Percentiles rank a stretch among this genome's conserved stretches.
Evolutionary conservation across 768 basidiomycete genomes (phyloP).

Genomic region (Xerocomellus intermedius): DNA sequence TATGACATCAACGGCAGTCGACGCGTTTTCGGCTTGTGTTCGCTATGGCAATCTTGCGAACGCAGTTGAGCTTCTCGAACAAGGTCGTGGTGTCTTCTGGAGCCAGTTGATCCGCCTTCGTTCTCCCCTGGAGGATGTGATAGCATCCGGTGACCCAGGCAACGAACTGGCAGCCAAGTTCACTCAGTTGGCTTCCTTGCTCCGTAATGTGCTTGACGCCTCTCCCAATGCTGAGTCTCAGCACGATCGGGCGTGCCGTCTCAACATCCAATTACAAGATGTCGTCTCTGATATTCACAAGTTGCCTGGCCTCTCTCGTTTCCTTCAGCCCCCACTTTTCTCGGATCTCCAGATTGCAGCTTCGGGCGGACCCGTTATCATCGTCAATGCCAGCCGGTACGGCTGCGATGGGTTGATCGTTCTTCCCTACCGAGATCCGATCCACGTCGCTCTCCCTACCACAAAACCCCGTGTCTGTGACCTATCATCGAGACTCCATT

Average conservation of each 20-base stretch:
- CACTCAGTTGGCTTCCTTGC: background rate
- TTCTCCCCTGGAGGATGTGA: constrained; percentile 9
- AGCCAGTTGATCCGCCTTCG: constrained; percentile 17
- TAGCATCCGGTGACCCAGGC: background rate
- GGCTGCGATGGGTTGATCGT: constrained; percentile 37
- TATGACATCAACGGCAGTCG: constrained; percentile 1
- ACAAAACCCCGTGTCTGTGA: background rate
- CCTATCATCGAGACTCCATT: background rate
- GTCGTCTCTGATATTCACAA: constrained; percentile 15
- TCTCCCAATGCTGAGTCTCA: background rate
- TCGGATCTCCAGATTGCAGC: constrained; percentile 18
- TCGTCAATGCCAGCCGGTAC: constrained; percentile 31
- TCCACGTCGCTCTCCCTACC: background rate
- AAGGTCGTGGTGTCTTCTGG: constrained; percentile 25
- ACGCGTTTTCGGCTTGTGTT: constrained; percentile 15
- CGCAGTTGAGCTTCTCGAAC: constrained; percentile 34
- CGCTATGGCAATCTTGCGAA: constrained; percentile 1
- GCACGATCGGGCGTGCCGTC: background rate
- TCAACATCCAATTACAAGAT: background rate
- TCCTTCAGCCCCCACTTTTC: constrained; percentile 24
- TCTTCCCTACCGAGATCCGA: background rate
- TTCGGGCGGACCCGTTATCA: constrained; percentile 28
- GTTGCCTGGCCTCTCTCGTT: constrained; percentile 24
- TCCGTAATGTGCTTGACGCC: background rate
- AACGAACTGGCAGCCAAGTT: background rate